A percentile compares a stretch with the other conserved stretches of the same genome.
Conservation (phyloP, 768 basidiomycete species). For the Naganishia antarctica region DNA sequence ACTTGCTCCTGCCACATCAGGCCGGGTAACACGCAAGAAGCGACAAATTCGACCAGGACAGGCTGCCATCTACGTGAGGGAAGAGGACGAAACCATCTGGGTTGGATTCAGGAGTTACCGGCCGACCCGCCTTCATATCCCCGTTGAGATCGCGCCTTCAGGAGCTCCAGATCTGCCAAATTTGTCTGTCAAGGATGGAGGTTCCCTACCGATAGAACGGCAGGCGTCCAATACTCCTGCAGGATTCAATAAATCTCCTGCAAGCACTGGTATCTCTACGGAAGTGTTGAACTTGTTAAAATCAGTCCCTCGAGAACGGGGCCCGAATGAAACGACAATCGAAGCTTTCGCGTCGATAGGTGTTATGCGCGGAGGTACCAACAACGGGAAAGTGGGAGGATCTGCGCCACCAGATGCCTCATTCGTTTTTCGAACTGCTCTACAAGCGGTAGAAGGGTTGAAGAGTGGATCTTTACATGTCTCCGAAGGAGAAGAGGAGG, state of each 20-base stretch:
- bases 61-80: slow-evolving; percentile 15
- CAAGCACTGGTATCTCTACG: not conserved
- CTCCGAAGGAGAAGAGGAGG: slow-evolving; percentile 17
- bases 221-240: not conserved
- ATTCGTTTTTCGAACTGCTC: not conserved
- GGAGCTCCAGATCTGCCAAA: no score
- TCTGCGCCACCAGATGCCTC: not conserved
- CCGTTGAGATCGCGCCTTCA: not conserved
- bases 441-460: not conserved
- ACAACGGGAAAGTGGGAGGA: not conserved
- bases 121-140: not conserved
- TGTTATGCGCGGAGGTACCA: not conserved
- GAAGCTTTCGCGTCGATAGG: not conserved
- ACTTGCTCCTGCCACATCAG: not conserved
- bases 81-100: slow-evolving; percentile 24
- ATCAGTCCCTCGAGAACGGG: not conserved
- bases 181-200: no score
- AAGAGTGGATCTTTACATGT: not conserved
- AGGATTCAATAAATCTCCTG: not conserved
- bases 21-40: not conserved
- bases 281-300: not conserved
- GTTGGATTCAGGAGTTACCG: slow-evolving; percentile 19
- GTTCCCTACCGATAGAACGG: no score
- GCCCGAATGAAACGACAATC: not conserved
- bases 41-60: slow-evolving; percentile 20